Base-by-base conservation (phyloP, 805 yeast genomes). In the Cyberlindnera euphorbiae region DNA sequence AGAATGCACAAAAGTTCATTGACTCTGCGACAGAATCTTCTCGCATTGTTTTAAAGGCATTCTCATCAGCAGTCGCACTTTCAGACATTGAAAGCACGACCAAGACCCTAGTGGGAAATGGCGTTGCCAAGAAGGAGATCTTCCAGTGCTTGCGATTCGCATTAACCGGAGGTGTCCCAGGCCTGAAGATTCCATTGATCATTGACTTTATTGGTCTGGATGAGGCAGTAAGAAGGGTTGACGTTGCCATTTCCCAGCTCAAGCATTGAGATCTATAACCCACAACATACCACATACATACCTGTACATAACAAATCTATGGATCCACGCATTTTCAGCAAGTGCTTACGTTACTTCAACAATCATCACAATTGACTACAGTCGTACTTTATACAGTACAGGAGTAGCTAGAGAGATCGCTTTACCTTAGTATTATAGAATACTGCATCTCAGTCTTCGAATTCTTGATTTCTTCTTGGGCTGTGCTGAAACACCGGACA, bases 151-250 rank as follows among this genome's bases (percentile, higher is more conserved):
- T 84, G 11, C 64, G 96, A 38, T 79, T 67, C 45, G 89, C 89
- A 0, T 54, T 87, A 17, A 69, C 85, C 11, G 94, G 85, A 0
- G 74, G 79, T 7, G 65, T 66, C 5, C 69, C 95, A 0, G 96
- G 96, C 1, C 62, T 81, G 19, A 75, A 77, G 13, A 62, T 88
- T 5, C 82, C 82, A 0, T 61, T 66, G 5, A 60, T 85, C 22
- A 53, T 81, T 14, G 67, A 67, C 0, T 52, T 82, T 8, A 49
- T 87, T 13, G 90, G 88, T 0, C 30, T 46, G 1, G 67, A 66
- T 17, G 63, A 60, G 32, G 40, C 59, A 3, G 30, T 42, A 2
- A 18, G 18, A 22, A 58, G 71, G 41, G 30, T 64, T 1, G 5
- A 29, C 2, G 32, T 34, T 4, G 64, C 63, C n/a, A n/a, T 36